phyloP scores from a whole-genome alignment of 2,329 filamentous ascomycete genomes.

The Botryotinia calthae region DNA sequence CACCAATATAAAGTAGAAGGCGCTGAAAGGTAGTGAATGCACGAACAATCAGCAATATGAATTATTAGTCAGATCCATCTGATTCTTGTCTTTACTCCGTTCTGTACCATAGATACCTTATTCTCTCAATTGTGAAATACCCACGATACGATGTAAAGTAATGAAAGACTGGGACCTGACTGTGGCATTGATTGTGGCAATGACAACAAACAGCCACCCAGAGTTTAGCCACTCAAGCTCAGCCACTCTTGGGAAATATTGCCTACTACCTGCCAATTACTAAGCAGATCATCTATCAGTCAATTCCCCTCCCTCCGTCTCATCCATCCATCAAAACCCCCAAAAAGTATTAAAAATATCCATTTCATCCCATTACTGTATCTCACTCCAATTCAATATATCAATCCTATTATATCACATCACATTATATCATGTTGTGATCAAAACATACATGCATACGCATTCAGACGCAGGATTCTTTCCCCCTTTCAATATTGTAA shows the following conservation, averaged over 20 bases:
- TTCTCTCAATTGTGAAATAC: neutral
- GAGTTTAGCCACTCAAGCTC: neutral
- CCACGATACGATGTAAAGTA: neutral
- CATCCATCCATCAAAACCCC: neutral
- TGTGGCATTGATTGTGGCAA: neutral
- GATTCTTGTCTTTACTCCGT: neutral
- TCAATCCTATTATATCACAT: neutral
- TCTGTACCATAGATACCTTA: neutral
- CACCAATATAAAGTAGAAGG: neutral
- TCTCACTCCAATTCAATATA: neutral
- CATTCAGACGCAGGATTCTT: neutral
- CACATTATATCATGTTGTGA: neutral
- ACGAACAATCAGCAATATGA: neutral
- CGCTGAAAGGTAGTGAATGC: neutral
- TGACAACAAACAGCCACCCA: neutral
- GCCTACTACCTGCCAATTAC: neutral
- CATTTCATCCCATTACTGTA: neutral
- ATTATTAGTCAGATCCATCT: neutral
- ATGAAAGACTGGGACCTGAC: neutral
- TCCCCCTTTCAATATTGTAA: neutral
- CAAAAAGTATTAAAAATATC: neutral
- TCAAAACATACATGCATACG: neutral
- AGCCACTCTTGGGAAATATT: neutral
- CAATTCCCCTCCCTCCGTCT: neutral
- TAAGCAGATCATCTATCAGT: neutral